Conservation (phyloP, 805 yeast species). For the Suhomyces kilbournensis region DNA sequence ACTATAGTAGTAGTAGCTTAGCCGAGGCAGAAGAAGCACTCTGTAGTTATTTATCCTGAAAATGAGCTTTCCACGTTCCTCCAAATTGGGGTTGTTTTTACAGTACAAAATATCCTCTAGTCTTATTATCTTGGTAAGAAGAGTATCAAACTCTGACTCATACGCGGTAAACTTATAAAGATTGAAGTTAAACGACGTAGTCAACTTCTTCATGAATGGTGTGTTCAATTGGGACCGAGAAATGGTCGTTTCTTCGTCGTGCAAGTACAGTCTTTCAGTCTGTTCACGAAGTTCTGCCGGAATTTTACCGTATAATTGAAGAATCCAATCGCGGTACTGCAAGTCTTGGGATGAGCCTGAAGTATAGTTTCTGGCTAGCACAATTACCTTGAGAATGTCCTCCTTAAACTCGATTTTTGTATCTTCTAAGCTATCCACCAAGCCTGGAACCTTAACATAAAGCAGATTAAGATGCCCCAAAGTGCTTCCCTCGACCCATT, state of each 20-base stretch:
- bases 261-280: constrained; percentile 29
- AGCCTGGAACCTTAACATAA: constrained; percentile 55
- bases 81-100: constrained; percentile 16
- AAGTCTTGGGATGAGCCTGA: constrained; percentile 24
- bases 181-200: constrained; percentile 51
- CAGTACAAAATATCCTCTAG: constrained; percentile 60
- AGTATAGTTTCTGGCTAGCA: constrained; percentile 47
- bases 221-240: constrained; percentile 35
- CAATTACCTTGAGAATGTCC: constrained; percentile 54
- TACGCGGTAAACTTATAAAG: constrained; percentile 52
- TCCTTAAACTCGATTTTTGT: constrained; percentile 61
- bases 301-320: constrained; percentile 46
- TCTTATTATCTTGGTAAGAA: constrained; percentile 46
- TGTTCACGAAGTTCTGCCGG: constrained; percentile 36
- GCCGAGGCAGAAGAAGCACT: constrained; percentile 34
- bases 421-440: constrained; percentile 63
- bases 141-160: constrained; percentile 53
- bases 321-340: constrained; percentile 63
- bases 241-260: constrained; percentile 17
- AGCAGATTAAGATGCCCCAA: constrained; percentile 27
- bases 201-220: constrained; percentile 47
- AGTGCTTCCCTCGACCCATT: constrained; percentile 36
- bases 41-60: constrained; percentile 20
- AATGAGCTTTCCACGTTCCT: constrained; percentile 13
- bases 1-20: constrained; percentile 40